Evolutionary conservation across 345 rosid species (phyloP), one percentile per base, ranked within the genome.

Genomic region (Hibiscus mutabilis): DNA sequence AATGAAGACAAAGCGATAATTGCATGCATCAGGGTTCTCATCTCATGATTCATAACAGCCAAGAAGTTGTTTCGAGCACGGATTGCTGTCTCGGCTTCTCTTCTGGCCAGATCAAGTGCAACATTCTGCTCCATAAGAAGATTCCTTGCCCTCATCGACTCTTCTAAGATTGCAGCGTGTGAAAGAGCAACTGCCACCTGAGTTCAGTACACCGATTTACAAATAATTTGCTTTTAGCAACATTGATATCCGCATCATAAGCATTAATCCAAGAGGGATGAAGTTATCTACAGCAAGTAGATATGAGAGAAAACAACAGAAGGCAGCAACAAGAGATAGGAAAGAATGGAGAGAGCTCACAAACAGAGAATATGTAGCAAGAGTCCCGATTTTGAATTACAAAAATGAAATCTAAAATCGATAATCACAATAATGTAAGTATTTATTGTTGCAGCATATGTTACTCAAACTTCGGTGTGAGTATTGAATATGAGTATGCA

Each of bases 21-120:
- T 6, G 96, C 98, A 76, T 96, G 98, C 99, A 96, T 96, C 6
- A 98, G 99, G 37, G 97, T 96, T 78, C 97, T 86, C 99, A 96
- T 96, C 79, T 96, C 98, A 78, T 96, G 97, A 81, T 96, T 92
- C 99, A 96, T 96, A 66, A 96, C 99, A 35, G 97, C 99, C 80
- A 96, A 75, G 88, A 96, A 96, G 82, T 92, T 97, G 67, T 96
- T 96, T 9, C 97, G 95, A 57, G 99, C 98, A 75, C 87, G 86
- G 68, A 96, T 88, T 22, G 99, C 97, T 49, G 93, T 96, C 78
- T 96, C 99, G 16, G 99, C 98, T 78, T 96, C 98, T 80, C 89
- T 81, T 73, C 98, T 88, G 44, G 99, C 98, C 47, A 74, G 82
- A 83, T 96, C 98, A 75, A 92, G 97, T 1, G 98, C 98, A 27